Base-by-base conservation (phyloP, 2,329 filamentous ascomycete genomes). In the Pyricularia pennisetigena region DNA sequence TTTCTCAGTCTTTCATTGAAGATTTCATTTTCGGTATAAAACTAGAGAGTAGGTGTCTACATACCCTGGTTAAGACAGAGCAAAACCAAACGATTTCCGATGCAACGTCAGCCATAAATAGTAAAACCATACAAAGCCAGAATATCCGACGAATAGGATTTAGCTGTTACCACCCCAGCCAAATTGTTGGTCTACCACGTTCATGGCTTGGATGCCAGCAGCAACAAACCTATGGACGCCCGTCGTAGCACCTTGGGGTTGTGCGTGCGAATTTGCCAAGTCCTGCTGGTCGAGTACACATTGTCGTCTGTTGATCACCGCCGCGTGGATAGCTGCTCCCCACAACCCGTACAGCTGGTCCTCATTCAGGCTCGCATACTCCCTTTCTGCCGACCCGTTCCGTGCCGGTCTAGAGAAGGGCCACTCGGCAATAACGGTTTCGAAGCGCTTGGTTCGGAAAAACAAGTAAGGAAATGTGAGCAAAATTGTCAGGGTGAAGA, bases 391-490 rank as follows among this genome's bases (percentile, higher is more conserved):
- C 3, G 73, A 67, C 30, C 78, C 81, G 29, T 76, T 68, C 2
- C 69, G 71, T 30, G 75, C 74, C 10, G 73, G 70, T 4, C 75
- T 73, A 3, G 83, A 85, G 71, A 83, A 88, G 0, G 80, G 76
- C 88, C 89, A 93, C 41, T 88, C 81, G 0, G 85, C 83, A 26
- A 81, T 79, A 3, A 86, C 83, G 2, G 91, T 87, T 71, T 89
- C 84, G 78, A 88, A 93, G 65, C 85, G 82, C 74, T 85, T 87
- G 1, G 90, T 93, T 23, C 83, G 78, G 74, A 92, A 83, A 77
- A 86, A 88, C 14, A 93, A 81, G 68, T 85, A 84, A 0, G 90
- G 90, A 90, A 90, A 93, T 3, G 85, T 80, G 72, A 93, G 81
- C 68, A 93, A 73, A 83, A 90, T 90, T 14, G 90, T 76, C 69